These are phyloP conservation scores for Pseudisothecium myosuroides DNA, from an alignment of 225 moss, liverwort and hornwort species.

Conservation along the genomic window DNA sequence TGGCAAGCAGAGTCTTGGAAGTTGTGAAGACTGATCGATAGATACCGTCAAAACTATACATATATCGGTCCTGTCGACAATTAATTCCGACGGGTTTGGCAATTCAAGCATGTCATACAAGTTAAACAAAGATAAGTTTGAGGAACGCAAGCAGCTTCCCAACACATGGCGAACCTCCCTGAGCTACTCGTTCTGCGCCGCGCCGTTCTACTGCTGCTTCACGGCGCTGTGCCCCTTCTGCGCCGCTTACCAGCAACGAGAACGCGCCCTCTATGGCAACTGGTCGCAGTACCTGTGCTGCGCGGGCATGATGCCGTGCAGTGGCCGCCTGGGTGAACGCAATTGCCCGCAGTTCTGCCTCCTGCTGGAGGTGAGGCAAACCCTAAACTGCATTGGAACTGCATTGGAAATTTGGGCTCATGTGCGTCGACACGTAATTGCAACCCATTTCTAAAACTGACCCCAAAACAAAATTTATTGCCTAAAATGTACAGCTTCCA, in stretches of 20 bases:
- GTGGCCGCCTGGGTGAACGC: conserved; percentile 49
- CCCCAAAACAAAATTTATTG: not conserved
- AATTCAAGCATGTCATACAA: conserved; percentile 55
- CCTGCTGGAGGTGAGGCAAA: conserved; percentile 17
- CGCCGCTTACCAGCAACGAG: conserved; percentile 59
- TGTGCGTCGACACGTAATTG: not conserved
- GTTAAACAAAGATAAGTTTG: conserved; percentile 7
- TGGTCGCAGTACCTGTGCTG: conserved; percentile 63
- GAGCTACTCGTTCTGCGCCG: conserved; percentile 1
- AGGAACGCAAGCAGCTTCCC: conserved; percentile 25
- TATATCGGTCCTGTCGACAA: too few species aligned
- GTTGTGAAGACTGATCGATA: too few species aligned
- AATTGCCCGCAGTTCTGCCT: conserved; percentile 49
- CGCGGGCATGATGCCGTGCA: conserved; percentile 71
- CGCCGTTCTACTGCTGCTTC: conserved; percentile 30
- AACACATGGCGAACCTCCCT: conserved; percentile 45
- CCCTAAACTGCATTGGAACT: not conserved
- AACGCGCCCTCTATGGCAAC: conserved; percentile 35
- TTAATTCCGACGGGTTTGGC: not conserved
- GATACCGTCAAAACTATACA: too few species aligned
- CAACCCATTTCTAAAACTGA: not conserved
- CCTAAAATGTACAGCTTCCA: not conserved
- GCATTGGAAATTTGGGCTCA: not conserved
- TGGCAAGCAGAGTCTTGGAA: not conserved
- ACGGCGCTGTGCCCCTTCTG: conserved; percentile 41